A percentile compares a stretch with the other conserved stretches of the same genome.
These are phyloP conservation scores for Aquilaria yunnanensis DNA, from an alignment of 345 rosid genomes.

Conservation along the genomic window DNA sequence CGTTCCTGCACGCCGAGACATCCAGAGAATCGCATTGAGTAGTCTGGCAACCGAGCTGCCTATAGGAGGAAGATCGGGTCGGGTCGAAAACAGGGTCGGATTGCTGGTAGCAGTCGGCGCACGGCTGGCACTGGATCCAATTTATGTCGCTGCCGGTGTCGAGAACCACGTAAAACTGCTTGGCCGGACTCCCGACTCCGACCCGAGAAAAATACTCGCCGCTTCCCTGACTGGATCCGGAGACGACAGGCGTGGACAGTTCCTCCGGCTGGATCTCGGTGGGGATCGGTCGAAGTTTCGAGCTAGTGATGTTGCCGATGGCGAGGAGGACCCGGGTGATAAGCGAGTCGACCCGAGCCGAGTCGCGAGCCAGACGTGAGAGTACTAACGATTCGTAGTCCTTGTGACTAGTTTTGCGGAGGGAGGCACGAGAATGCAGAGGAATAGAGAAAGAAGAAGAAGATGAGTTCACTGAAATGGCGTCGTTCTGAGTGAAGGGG, in stretches of 20 bases:
- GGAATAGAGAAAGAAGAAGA: slow-evolving; percentile 36
- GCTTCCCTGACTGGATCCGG: slow-evolving; percentile 79
- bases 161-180: slow-evolving; percentile 51
- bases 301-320: slow-evolving; percentile 34
- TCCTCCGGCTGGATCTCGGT: slow-evolving; percentile 40
- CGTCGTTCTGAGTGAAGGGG: slow-evolving; percentile 1
- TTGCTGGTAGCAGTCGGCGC: slow-evolving; percentile 78
- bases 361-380: slow-evolving; percentile 73
- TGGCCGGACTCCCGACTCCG: slow-evolving; percentile 76
- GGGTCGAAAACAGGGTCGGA: slow-evolving; percentile 78
- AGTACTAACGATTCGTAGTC: slow-evolving; percentile 51
- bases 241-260: slow-evolving; percentile 56
- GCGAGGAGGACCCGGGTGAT: slow-evolving; percentile 35
- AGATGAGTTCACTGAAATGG: slow-evolving; percentile 16
- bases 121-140: slow-evolving; percentile 89
- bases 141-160: slow-evolving; percentile 86
- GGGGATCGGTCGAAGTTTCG: slow-evolving; percentile 46
- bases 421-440: slow-evolving; percentile 58
- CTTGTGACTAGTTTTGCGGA: slow-evolving; percentile 37
- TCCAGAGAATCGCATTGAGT: slow-evolving; percentile 51
- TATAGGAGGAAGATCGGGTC: slow-evolving; percentile 49
- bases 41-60: slow-evolving; percentile 45
- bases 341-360: slow-evolving; percentile 54
- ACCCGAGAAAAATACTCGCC: slow-evolving; percentile 89
- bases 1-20: slow-evolving; percentile 41